These are phyloP conservation scores for Solanum arcanum DNA, from an alignment of 257 asterid genomes.

Conservation along the genomic window DNA sequence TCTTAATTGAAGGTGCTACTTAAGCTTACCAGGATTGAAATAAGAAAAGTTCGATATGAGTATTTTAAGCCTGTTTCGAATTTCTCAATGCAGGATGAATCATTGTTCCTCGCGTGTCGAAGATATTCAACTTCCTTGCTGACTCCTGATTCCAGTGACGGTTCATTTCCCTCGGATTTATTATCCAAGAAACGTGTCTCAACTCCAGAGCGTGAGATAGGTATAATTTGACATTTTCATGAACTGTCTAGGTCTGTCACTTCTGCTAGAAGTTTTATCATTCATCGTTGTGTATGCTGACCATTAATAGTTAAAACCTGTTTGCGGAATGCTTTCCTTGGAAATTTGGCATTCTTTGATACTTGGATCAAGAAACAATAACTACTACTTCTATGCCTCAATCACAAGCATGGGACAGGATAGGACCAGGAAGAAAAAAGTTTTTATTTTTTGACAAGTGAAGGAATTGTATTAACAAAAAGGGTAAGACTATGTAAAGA, in stretches of 20 bases:
- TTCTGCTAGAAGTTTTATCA: neutral
- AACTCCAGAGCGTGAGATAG: conserved; percentile 51
- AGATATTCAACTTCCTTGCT: conserved; percentile 42
- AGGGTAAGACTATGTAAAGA: neutral
- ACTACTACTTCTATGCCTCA: neutral
- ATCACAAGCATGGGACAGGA: neutral
- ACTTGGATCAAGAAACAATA: neutral
- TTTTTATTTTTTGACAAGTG: neutral
- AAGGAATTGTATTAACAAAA: neutral
- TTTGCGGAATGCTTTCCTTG: neutral
- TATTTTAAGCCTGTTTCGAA: neutral
- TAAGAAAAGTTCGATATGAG: neutral
- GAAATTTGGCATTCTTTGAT: neutral
- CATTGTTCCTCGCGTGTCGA: conserved; percentile 14
- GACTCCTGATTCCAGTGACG: conserved; percentile 52
- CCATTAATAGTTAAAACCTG: neutral
- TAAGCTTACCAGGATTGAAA: neutral
- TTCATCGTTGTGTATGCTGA: neutral
- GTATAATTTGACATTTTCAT: conserved; percentile 19
- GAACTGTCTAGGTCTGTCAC: neutral
- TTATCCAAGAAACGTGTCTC: conserved; percentile 30
- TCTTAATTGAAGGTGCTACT: neutral
- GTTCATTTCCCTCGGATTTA: conserved; percentile 43
- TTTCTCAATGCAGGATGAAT: conserved; percentile 24
- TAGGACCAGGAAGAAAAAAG: neutral